Evolutionary conservation across 257 asterid species (phyloP).

Genomic region (Schizonepeta tenuifolia): DNA sequence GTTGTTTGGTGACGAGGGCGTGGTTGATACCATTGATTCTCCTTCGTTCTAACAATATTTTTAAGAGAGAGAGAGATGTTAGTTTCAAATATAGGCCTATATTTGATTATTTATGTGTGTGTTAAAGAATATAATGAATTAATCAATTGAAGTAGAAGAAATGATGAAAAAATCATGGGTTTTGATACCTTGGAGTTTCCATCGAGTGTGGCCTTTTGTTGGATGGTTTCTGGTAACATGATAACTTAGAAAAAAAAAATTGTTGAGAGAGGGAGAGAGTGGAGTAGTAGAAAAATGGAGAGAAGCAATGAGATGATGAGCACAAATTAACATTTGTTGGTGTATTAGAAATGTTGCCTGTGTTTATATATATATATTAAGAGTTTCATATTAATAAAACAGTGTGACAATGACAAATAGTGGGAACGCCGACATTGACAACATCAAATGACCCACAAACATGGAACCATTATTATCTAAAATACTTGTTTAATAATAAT

Average conservation of each 20-base stretch:
- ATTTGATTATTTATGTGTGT: neutral
- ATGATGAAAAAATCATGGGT: neutral
- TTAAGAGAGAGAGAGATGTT: neutral
- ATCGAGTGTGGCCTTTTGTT: conserved; percentile 35
- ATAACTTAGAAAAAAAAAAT: neutral
- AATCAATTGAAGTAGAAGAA: too few species aligned
- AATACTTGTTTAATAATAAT: conserved; percentile 9
- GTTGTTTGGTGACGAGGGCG: conserved; percentile 53
- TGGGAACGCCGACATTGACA: conserved; percentile 36
- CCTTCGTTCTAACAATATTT: conserved; percentile 32
- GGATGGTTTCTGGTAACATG: conserved; percentile 52
- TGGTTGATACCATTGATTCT: conserved; percentile 40
- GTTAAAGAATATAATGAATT: neutral
- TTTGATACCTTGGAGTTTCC: conserved; percentile 49
- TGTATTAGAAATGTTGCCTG: conserved; percentile 20
- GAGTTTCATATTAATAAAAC: conserved; percentile 8
- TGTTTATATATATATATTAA: neutral
- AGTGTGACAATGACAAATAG: conserved; percentile 30
- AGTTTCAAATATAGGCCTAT: neutral
- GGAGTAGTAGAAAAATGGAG: neutral
- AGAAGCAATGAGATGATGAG: conserved; percentile 15
- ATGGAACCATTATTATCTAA: conserved; percentile 9
- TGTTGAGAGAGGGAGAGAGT: neutral
- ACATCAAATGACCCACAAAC: conserved; percentile 41
- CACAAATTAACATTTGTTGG: conserved; percentile 20